phyloP scores from a whole-genome alignment of 352 stramenopile species.

The Phytophthora sansomeana region DNA sequence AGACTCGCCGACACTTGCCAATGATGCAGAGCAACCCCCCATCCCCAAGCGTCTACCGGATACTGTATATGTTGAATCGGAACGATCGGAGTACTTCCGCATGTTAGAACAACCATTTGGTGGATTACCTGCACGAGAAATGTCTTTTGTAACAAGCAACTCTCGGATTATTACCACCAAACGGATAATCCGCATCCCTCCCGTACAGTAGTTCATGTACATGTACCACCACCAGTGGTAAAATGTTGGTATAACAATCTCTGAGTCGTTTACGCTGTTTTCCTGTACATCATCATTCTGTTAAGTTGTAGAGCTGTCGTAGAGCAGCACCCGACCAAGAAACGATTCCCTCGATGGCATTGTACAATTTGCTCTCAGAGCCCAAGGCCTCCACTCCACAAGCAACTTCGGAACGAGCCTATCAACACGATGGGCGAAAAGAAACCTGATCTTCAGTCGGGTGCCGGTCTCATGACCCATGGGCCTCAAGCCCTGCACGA shows the following conservation, averaged over 20 bases:
- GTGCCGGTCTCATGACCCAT: constrained; percentile 34
- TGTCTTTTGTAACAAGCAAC: not conserved
- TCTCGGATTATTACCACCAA: not conserved
- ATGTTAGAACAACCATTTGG: too few relatives aligned
- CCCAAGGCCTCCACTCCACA: not conserved
- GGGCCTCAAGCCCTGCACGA: constrained; percentile 43
- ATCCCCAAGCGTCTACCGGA: too few relatives aligned
- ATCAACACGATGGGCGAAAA: constrained; percentile 6
- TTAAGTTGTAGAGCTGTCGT: too few relatives aligned
- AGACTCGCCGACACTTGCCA: too few relatives aligned
- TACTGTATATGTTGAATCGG: too few relatives aligned
- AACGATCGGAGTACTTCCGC: too few relatives aligned
- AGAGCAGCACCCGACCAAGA: too few relatives aligned
- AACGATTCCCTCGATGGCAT: constrained; percentile 6
- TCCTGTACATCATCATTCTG: too few relatives aligned
- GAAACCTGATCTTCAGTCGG: constrained; percentile 28
- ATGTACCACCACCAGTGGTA: too few relatives aligned
- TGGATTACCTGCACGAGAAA: not conserved
- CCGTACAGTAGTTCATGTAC: too few relatives aligned
- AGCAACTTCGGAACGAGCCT: not conserved
- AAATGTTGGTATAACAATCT: not conserved
- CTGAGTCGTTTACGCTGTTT: not conserved
- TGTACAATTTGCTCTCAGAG: constrained; percentile 13
- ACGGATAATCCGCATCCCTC: too few relatives aligned
- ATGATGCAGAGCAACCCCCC: too few relatives aligned